Conservation (phyloP, 1,284 basidiomycete genomes). For the Tetrapyrgos nigripes region DNA sequence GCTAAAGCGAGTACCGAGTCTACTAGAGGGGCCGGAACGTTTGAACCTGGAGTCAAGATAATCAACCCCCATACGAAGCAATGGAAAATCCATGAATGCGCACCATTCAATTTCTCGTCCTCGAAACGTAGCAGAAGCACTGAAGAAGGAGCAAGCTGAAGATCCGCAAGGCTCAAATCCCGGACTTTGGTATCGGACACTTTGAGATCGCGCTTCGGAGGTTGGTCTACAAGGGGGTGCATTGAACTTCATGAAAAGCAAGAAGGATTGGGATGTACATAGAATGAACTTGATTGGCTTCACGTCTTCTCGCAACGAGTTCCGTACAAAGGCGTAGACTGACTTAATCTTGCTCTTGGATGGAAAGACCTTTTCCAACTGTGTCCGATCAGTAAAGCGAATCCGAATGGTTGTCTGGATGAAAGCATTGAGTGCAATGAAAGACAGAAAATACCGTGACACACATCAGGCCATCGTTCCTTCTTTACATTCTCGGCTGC, state of each 20-base stretch:
- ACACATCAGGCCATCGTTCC: conserved; percentile 78
- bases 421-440: neutral
- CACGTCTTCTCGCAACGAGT: conserved; percentile 73
- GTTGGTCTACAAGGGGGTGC: conserved; percentile 63
- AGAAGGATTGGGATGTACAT: conserved; percentile 50
- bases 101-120: conserved; percentile 76
- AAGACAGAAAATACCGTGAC: neutral
- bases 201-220: conserved; percentile 82
- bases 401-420: conserved; percentile 82
- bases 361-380: conserved; percentile 81
- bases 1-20: conserved; percentile 59
- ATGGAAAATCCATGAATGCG: conserved; percentile 16
- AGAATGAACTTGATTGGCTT: conserved; percentile 81
- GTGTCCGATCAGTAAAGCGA: conserved; percentile 80
- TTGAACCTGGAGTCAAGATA: conserved; percentile 42
- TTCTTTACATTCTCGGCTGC: conserved; percentile 65
- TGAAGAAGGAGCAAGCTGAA: conserved; percentile 83
- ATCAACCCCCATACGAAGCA: conserved; percentile 7
- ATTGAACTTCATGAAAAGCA: neutral
- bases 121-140: conserved; percentile 80
- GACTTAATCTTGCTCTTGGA: conserved; percentile 79
- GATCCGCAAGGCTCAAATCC: conserved; percentile 68
- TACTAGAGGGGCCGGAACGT: conserved; percentile 70
- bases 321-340: conserved; percentile 84
- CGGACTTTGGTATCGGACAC: conserved; percentile 77